Percentiles rank a stretch among this genome's conserved stretches.
These are phyloP conservation scores for Erysiphe neolycopersici DNA, from an alignment of 2,329 filamentous ascomycete genomes.

Conservation along the genomic window DNA sequence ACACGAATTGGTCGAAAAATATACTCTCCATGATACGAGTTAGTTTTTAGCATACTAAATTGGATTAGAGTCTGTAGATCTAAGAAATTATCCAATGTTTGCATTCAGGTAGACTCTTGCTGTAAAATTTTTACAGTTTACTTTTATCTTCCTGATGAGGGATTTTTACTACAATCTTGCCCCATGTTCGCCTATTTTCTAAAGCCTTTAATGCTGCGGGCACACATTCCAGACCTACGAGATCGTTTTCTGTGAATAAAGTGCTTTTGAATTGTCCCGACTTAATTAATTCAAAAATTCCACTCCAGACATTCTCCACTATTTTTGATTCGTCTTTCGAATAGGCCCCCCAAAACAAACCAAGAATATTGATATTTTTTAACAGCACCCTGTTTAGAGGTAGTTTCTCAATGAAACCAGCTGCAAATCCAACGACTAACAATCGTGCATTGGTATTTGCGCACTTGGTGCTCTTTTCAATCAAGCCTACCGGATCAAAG, in stretches of 20 bases:
- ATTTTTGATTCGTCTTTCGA: constrained; percentile 42
- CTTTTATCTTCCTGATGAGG: constrained; percentile 32
- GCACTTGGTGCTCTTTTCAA: constrained; percentile 72
- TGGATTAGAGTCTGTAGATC: too few relatives aligned
- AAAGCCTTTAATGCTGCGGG: constrained; percentile 51
- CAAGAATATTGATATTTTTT: constrained; percentile 80
- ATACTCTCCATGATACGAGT: too few relatives aligned
- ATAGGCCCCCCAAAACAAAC: constrained; percentile 81
- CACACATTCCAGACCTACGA: constrained; percentile 56
- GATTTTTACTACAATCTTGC: constrained; percentile 79
- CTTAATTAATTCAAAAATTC: constrained; percentile 51
- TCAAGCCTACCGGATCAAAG: constrained; percentile 78
- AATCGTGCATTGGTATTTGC: constrained; percentile 80
- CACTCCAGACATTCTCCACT: constrained; percentile 52
- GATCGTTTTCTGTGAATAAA: constrained; percentile 56
- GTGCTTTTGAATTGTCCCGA: constrained; percentile 60
- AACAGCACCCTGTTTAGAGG: constrained; percentile 76
- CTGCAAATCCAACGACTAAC: constrained; percentile 71
- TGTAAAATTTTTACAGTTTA: constrained; percentile 19
- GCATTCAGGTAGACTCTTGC: too few relatives aligned
- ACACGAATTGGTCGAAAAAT: too few relatives aligned
- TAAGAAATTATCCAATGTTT: too few relatives aligned
- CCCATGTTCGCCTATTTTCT: constrained; percentile 68
- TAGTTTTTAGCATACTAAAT: too few relatives aligned
- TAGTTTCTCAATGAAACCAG: constrained; percentile 67